These are phyloP conservation scores for Tagetes erecta DNA, from an alignment of 129 eudicot genomes.

Conservation along the genomic window DNA sequence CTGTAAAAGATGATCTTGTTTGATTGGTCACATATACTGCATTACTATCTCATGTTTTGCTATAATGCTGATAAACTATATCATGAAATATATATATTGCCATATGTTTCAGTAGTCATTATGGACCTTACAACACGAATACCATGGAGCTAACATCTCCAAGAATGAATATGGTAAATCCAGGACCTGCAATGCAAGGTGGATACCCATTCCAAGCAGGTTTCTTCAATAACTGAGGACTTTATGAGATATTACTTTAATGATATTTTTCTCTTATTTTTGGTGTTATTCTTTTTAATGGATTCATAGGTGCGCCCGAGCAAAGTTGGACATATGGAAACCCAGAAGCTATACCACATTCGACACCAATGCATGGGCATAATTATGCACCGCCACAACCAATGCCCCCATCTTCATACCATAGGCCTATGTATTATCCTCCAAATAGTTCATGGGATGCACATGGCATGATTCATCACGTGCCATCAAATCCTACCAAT, in stretches of 20 bases:
- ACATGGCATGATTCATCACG: constrained; percentile 53
- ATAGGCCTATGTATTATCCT: constrained; percentile 66
- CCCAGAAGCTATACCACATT: constrained; percentile 45
- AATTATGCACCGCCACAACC: constrained; percentile 54
- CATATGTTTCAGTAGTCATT: constrained; percentile 43
- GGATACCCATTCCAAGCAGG: constrained; percentile 54
- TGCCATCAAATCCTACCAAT: constrained; percentile 42
- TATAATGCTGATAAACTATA: constrained; percentile 21
- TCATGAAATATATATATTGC: constrained; percentile 14
- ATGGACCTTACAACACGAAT: constrained; percentile 45
- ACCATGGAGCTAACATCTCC: constrained; percentile 69
- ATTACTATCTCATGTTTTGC: constrained; percentile 19
- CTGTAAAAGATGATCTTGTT: constrained; percentile 4
- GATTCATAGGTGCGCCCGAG: constrained; percentile 43
- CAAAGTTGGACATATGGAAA: constrained; percentile 66
- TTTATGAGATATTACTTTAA: not conserved
- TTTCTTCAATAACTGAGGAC: constrained; percentile 2
- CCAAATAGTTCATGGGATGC: constrained; percentile 73
- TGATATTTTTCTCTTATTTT: not conserved
- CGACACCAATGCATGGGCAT: constrained; percentile 56
- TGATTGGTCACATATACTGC: not conserved
- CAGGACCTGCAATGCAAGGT: constrained; percentile 45
- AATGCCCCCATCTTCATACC: constrained; percentile 51
- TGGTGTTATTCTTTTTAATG: not conserved
- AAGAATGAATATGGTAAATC: constrained; percentile 53